Base-by-base conservation (phyloP, 2,329 filamentous ascomycete genomes). In the Sphaerostilbella broomeana region DNA sequence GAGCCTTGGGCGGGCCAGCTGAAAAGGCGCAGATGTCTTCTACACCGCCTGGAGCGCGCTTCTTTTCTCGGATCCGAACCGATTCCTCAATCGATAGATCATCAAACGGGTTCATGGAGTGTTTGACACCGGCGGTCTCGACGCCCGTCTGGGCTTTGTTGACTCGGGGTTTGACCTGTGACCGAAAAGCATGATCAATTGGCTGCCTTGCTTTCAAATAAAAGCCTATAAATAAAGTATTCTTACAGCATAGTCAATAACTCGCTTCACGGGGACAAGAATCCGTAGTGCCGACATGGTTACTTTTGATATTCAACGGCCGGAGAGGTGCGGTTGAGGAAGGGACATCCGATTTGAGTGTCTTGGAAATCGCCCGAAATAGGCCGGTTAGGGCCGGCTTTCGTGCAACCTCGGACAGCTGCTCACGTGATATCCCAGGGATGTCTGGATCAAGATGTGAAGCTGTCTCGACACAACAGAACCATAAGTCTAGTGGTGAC, bases 61-160 rank as follows among this genome's bases (percentile, higher is more conserved):
- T 84, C 71, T 86, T 84, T 64, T 97, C 90, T 63, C 92, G 89
- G 59, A 98, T 84, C 27, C 86, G 87, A 36, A 95, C 86, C 36
- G 89, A 86, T 70, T 97, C 92, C 69, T 98, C 92, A 63, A 98
- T 81, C 29, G 88, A 94, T 57, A 98, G 85, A 65, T 98, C 92
- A 72, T 98, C 92, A 68, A 98, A 98, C 15, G 92, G 92, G 74
- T 97, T 98, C 79, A 98, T 90, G 61, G 83, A 89, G 75, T 97
- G 90, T 69, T 97, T 97, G 58, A 97, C 88, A 52, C 86, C 86
- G 49, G 82, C 75, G 40, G 86, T 95, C 68, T 95, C 90, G 66
- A 98, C 84, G 59, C 80, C 90, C 46, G 90, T 95, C 66, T 77
- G 74, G 54, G 77, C 67, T 62, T 80, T 81, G 70, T 82, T 82